These are phyloP conservation scores for Boletus coccyginus DNA, from an alignment of 768 basidiomycete genomes.

Conservation along the genomic window DNA sequence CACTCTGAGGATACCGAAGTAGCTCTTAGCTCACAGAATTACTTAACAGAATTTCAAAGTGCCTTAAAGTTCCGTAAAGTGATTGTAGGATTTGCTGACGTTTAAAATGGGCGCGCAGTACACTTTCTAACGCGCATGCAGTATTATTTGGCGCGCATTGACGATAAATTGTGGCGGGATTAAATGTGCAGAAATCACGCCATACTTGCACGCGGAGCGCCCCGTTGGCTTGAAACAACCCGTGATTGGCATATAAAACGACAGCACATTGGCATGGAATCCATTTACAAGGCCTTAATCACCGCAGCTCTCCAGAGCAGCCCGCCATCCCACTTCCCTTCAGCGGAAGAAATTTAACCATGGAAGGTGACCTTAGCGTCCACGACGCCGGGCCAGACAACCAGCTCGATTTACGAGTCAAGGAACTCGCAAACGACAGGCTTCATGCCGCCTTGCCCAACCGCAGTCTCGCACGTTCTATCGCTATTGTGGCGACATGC, in stretches of 20 bases:
- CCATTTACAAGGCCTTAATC: neutral
- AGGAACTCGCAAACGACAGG: conserved; percentile 11
- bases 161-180: too few species aligned
- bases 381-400: conserved; percentile 11
- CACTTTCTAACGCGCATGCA: too few species aligned
- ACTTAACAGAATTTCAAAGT: too few species aligned
- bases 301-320: neutral
- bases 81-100: too few species aligned
- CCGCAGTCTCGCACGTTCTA: conserved; percentile 26
- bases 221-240: neutral
- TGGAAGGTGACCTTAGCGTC: conserved; percentile 7
- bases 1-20: too few species aligned
- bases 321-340: neutral
- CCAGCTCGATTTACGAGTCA: conserved; percentile 8
- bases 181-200: too few species aligned
- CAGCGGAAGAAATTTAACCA: conserved; percentile 2
- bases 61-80: too few species aligned
- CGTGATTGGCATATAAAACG: conserved; percentile 20
- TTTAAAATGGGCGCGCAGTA: too few species aligned
- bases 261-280: neutral
- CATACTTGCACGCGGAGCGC: neutral
- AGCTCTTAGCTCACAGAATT: too few species aligned
- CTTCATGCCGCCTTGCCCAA: neutral
- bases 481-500: conserved; percentile 35
- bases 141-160: too few species aligned